Evolutionary conservation across 2,329 filamentous ascomycete species (phyloP), one percentile per base, ranked within the genome.

Genomic region (Corynespora cassiicola): DNA sequence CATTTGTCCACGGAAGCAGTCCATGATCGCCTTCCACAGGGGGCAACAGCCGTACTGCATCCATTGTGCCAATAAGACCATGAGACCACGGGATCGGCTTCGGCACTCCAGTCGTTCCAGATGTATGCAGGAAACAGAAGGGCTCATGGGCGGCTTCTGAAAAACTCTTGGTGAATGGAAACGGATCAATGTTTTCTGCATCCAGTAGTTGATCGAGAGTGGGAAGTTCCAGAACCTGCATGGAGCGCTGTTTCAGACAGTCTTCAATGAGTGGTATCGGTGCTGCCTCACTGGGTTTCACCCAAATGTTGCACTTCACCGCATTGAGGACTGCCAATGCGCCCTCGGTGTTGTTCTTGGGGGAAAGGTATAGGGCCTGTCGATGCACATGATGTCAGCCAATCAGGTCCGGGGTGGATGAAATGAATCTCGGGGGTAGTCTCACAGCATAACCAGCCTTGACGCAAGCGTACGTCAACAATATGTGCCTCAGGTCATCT

Each of bases 401-500:
- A n/a, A n/a, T n/a, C n/a, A n/a, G n/a, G n/a, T n/a, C n/a, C n/a
- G n/a, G n/a, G n/a, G n/a, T n/a, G n/a, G n/a, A n/a, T n/a, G n/a
- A n/a, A n/a, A n/a, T n/a, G n/a, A 20, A 12, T 20, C 8, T 37
- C 7, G 14, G 19, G 6, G 8, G 9, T 7, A 3, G 20, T 35
- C 44, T 18, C 26, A 41, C 26, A 11, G 40, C 47, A 26, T 70
- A 71, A 5, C 71, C 69, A 0, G 66, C 60, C 48, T 75, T 75
- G 33, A 67, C 59, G 12, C 42, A 61, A 7, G 69, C 71, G 7
- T 73, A 55, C 2, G 64, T 46, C 5, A 71, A 17, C 7, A 74
- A 56, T 7, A 48, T 51, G 38, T 73, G 71, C 7, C 63, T 53
- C n/a, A 68, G 35, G 41, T 73, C 71, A 63, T 19, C 68, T 69